Conservation (phyloP, 495 filamentous ascomycete genomes). For the Talaromyces adpressus region DNA sequence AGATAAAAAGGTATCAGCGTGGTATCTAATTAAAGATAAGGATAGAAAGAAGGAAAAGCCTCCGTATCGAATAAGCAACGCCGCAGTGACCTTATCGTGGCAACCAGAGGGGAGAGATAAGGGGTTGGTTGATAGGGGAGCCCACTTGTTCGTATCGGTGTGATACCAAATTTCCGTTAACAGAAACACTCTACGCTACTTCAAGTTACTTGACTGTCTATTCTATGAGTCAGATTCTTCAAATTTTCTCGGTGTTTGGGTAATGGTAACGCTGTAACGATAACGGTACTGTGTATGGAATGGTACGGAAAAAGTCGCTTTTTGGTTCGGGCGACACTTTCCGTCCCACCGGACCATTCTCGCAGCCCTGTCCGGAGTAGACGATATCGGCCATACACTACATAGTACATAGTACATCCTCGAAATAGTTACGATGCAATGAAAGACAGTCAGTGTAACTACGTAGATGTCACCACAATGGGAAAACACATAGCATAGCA, state of each 20-base stretch:
- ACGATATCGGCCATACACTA: too few relatives aligned
- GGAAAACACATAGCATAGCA: too few relatives aligned
- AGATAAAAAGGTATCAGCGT: background rate
- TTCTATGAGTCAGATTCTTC: too few relatives aligned
- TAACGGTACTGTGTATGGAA: background rate
- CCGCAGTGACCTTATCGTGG: conserved; percentile 8
- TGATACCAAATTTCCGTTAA: background rate
- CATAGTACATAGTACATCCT: too few relatives aligned
- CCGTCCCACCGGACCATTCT: background rate
- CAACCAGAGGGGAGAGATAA: conserved; percentile 1
- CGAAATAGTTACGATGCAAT: too few relatives aligned
- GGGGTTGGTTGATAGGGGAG: background rate
- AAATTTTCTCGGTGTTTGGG: background rate
- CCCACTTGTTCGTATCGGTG: background rate
- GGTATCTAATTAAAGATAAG: background rate
- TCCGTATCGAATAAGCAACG: conserved; percentile 2
- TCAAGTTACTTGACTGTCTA: too few relatives aligned
- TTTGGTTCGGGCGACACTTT: background rate
- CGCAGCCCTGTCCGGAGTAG: too few relatives aligned
- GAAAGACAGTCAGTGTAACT: too few relatives aligned
- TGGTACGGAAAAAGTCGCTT: background rate
- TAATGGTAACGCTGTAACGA: background rate
- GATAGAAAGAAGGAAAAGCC: background rate
- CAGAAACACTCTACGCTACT: too few relatives aligned
- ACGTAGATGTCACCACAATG: too few relatives aligned